Evolutionary conservation across 768 basidiomycete genomes (phyloP).

Genomic region (Coprinellus micaceus): DNA sequence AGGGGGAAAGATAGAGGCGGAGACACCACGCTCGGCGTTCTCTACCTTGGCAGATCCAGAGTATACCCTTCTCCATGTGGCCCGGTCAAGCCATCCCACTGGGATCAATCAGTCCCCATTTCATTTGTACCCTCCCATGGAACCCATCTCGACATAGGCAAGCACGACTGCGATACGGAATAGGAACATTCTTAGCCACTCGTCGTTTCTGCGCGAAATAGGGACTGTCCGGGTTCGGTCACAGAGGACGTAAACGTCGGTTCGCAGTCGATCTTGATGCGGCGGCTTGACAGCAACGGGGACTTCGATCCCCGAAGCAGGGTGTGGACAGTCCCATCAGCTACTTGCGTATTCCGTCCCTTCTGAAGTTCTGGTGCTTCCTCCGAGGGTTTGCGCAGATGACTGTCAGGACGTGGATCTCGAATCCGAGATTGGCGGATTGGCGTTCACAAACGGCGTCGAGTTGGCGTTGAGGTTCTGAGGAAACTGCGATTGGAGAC

Average conservation of each 20-base stretch:
- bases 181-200: too few relatives aligned
- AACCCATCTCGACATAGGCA: too few relatives aligned
- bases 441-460: neutral
- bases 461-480: neutral
- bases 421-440: conserved; percentile 7
- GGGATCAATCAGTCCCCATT: too few relatives aligned
- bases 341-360: neutral
- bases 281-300: conserved; percentile 2
- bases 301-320: conserved; percentile 3
- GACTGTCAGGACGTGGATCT: conserved; percentile 2
- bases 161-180: too few relatives aligned
- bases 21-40: neutral
- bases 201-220: too few relatives aligned
- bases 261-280: conserved; percentile 5
- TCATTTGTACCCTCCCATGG: too few relatives aligned
- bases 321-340: neutral
- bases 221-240: too few relatives aligned
- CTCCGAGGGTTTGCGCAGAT: conserved; percentile 1
- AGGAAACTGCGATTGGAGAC: neutral
- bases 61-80: neutral
- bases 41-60: too few relatives aligned
- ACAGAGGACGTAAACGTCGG: neutral
- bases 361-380: neutral
- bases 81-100: neutral
- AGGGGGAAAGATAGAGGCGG: conserved; percentile 1